A percentile compares a stretch with the other conserved stretches of the same genome.
phyloP scores from a whole-genome alignment of 805 yeast species.

The Cyberlindnera meyerae region DNA sequence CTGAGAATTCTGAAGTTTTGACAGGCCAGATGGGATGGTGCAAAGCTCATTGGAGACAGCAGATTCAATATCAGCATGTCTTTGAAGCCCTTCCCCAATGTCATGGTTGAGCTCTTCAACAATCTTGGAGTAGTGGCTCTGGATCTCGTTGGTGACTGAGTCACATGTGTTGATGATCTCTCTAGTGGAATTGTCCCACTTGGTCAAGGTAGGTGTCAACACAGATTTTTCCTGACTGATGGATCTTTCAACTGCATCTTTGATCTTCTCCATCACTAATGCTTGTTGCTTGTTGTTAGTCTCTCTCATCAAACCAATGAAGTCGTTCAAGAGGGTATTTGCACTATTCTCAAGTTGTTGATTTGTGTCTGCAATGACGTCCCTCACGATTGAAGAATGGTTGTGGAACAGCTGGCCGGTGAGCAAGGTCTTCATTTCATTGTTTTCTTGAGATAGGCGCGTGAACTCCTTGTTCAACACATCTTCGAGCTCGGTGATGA shows the following conservation, averaged over 20 bases:
- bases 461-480: constrained; percentile 19
- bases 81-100: constrained; percentile 9
- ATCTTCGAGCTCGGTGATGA: constrained; percentile 9
- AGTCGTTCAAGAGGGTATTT: constrained; percentile 15
- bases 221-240: constrained; percentile 16
- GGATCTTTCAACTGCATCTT: constrained; percentile 15
- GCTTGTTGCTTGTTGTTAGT: constrained; percentile 19
- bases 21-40: no score
- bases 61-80: constrained; percentile 16
- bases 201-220: constrained; percentile 10
- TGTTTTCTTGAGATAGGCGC: constrained; percentile 23
- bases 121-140: constrained; percentile 2
- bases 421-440: constrained; percentile 17
- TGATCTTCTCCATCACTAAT: constrained; percentile 11
- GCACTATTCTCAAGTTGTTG: constrained; percentile 20
- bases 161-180: constrained; percentile 21
- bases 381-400: constrained; percentile 17
- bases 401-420: constrained; percentile 23
- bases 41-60: no score
- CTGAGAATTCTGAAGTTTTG: constrained; percentile 8
- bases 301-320: constrained; percentile 18
- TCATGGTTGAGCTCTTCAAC: constrained; percentile 6
- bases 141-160: constrained; percentile 9
- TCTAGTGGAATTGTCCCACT: constrained; percentile 22
- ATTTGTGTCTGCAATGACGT: constrained; percentile 12